phyloP scores from a whole-genome alignment of 345 rosid genomes.

The Citrus unshiu region DNA sequence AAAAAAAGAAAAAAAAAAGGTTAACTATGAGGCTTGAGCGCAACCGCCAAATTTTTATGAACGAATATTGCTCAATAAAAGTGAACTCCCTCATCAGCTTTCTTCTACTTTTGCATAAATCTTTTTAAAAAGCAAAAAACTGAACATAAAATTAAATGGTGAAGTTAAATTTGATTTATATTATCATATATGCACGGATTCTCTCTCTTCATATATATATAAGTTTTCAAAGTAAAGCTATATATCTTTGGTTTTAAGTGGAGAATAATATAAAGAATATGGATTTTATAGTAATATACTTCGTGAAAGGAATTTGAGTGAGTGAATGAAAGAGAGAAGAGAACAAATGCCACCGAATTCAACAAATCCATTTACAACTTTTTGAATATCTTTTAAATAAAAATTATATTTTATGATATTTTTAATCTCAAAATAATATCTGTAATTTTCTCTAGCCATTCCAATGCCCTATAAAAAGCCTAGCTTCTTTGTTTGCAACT shows the following conservation, averaged over 20 bases:
- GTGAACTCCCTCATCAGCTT: not conserved
- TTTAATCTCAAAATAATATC: not conserved
- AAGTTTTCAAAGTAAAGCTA: no score
- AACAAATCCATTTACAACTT: not conserved
- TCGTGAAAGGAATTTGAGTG: not conserved
- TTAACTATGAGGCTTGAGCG: not conserved
- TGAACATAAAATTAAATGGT: not conserved
- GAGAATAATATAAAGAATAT: constrained; percentile 21
- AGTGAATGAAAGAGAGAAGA: constrained; percentile 2
- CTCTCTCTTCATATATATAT: not conserved
- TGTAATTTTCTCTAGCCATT: not conserved
- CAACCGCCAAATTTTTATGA: not conserved
- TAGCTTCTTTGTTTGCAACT: constrained; percentile 22
- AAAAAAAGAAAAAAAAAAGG: no score
- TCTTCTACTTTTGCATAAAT: not conserved
- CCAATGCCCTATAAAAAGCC: constrained; percentile 14
- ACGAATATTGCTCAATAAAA: not conserved
- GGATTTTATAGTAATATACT: constrained; percentile 25
- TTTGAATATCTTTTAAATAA: not conserved
- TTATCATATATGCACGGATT: not conserved
- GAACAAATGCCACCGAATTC: constrained; percentile 21
- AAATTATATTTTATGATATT: not conserved
- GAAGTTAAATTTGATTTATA: not conserved
- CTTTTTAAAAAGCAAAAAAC: no score
- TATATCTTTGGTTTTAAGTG: not conserved